phyloP scores from a whole-genome alignment of 2,329 filamentous ascomycete species.

The Paraphaeosphaeria minitans region DNA sequence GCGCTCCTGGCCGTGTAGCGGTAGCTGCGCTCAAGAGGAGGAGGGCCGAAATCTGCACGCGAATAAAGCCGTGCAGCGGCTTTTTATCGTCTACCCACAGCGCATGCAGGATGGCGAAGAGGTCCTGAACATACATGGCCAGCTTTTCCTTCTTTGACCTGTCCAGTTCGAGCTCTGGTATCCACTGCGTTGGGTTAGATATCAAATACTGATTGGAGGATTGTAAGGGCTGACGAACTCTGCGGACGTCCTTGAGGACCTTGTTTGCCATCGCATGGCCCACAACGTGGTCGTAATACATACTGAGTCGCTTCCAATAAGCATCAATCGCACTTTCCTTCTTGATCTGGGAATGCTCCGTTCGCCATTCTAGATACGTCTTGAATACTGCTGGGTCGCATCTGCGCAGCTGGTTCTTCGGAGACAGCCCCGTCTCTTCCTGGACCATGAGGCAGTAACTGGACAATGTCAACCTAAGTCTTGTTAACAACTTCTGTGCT shows the following conservation, averaged over 20 bases:
- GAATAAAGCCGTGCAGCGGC: too few relatives aligned
- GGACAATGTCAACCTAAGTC: neutral
- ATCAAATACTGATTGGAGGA: neutral
- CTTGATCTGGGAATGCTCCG: constrained; percentile 19
- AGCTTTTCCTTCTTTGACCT: constrained; percentile 27
- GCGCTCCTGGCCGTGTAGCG: too few relatives aligned
- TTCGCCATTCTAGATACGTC: constrained; percentile 23
- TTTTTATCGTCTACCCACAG: too few relatives aligned
- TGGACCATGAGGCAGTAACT: constrained; percentile 20
- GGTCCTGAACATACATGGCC: constrained; percentile 28
- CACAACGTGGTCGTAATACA: too few relatives aligned
- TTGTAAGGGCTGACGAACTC: constrained; percentile 17
- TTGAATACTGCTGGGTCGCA: constrained; percentile 19
- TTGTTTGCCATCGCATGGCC: constrained; percentile 17
- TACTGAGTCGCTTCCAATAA: constrained; percentile 24
- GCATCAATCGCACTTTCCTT: constrained; percentile 20
- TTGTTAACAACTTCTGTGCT: neutral
- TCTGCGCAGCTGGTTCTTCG: constrained; percentile 16
- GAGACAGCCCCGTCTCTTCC: constrained; percentile 16
- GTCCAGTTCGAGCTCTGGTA: constrained; percentile 21
- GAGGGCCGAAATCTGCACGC: too few relatives aligned
- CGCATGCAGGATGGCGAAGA: constrained; percentile 27
- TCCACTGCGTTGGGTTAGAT: too few relatives aligned
- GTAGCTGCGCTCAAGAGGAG: too few relatives aligned
- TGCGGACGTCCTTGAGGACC: constrained; percentile 22